These are phyloP conservation scores for Fusarium illudens DNA, from an alignment of 2,329 filamentous ascomycete genomes.

Conservation along the genomic window DNA sequence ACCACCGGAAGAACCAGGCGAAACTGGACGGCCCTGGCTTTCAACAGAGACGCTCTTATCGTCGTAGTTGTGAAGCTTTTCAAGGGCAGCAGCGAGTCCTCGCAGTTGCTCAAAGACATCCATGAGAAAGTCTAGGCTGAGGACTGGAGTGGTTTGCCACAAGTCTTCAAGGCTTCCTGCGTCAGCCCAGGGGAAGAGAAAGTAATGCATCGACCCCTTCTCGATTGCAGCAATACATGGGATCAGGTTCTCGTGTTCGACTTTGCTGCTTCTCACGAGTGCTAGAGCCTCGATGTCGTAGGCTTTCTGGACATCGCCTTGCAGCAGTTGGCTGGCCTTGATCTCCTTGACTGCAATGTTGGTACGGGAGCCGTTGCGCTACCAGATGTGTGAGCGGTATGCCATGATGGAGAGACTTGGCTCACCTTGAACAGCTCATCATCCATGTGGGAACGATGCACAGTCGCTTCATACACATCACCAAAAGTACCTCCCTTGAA, in stretches of 20 bases:
- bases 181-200: conserved; percentile 18
- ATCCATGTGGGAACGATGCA: background rate
- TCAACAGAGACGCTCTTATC: background rate
- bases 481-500: conserved; percentile 9
- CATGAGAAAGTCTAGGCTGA: background rate
- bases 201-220: conserved; percentile 7
- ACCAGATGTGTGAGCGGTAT: background rate
- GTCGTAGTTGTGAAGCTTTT: background rate
- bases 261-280: background rate
- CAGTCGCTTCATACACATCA: background rate
- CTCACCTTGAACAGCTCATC: background rate
- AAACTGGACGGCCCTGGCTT: background rate
- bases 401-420: too few relatives aligned
- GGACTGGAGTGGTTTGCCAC: background rate
- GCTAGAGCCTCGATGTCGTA: conserved; percentile 3
- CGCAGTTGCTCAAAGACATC: background rate
- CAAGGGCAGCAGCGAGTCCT: background rate
- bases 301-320: background rate
- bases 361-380: background rate
- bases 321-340: background rate
- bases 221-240: conserved; percentile 9
- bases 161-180: conserved; percentile 15
- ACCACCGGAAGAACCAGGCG: background rate
- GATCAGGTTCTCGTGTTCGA: background rate
- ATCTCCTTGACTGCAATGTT: conserved; percentile 8